phyloP scores from a whole-genome alignment of 257 asterid species.

The Coffea canephora region DNA sequence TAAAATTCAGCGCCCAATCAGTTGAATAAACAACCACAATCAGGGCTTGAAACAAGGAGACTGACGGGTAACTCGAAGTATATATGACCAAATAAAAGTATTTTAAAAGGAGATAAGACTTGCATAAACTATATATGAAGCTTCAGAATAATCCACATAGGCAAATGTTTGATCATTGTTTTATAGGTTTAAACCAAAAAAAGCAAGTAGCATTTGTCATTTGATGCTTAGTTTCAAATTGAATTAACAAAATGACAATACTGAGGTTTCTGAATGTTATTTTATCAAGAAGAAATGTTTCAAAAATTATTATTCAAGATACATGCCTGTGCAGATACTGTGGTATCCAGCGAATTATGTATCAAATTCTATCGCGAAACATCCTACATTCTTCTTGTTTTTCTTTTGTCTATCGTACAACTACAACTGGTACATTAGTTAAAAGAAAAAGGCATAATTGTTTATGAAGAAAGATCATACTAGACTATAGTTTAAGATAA shows the following conservation, averaged over 20 bases:
- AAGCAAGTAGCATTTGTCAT: background rate
- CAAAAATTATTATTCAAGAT: background rate
- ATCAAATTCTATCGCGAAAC: background rate
- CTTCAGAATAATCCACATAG: background rate
- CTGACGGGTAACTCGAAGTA: background rate
- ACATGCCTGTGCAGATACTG: background rate
- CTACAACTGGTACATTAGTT: background rate
- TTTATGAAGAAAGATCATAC: background rate
- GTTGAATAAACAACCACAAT: background rate
- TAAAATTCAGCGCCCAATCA: constrained; percentile 2
- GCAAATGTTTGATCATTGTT: no score
- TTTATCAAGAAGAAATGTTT: background rate
- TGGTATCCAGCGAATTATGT: background rate
- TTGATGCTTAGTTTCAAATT: background rate
- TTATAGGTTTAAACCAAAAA: background rate
- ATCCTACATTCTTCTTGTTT: background rate
- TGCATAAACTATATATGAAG: background rate
- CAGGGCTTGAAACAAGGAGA: background rate
- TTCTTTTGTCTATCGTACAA: background rate
- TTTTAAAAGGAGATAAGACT: background rate
- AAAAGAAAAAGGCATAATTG: background rate
- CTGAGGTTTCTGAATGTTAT: background rate
- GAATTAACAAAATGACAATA: background rate
- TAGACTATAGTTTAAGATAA: background rate
- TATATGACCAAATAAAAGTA: background rate